These are phyloP conservation scores for Crotalaria pallida DNA, from an alignment of 306 rosid genomes.

Conservation along the genomic window DNA sequence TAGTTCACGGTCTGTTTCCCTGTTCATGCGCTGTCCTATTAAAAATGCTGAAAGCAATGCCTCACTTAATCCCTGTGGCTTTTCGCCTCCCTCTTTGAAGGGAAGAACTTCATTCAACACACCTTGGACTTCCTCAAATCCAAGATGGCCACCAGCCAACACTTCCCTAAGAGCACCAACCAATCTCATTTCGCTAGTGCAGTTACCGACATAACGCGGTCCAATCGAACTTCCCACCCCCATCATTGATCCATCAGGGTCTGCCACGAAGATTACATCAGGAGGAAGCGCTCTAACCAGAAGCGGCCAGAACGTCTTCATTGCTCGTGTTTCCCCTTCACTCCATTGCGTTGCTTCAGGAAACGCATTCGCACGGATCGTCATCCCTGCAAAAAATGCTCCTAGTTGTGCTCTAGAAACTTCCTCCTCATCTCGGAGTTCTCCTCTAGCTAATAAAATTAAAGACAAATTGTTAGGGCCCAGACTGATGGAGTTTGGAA, in stretches of 20 bases:
- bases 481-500: too few relatives aligned
- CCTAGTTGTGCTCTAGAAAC: slow-evolving; percentile 90
- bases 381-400: slow-evolving; percentile 92
- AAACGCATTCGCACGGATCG: slow-evolving; percentile 84
- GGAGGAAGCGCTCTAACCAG: slow-evolving; percentile 74
- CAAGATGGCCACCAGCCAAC: slow-evolving; percentile 92
- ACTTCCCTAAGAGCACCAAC: slow-evolving; percentile 94
- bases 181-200: slow-evolving; percentile 78
- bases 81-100: slow-evolving; percentile 30
- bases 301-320: slow-evolving; percentile 79
- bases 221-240: slow-evolving; percentile 77
- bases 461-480: too few relatives aligned
- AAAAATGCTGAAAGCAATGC: slow-evolving; percentile 88
- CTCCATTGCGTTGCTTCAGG: slow-evolving; percentile 98
- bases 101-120: slow-evolving; percentile 80
- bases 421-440: slow-evolving; percentile 54
- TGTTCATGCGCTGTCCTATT: slow-evolving; percentile 96
- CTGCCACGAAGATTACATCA: slow-evolving; percentile 79
- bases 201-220: slow-evolving; percentile 66
- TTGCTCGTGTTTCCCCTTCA: slow-evolving; percentile 85
- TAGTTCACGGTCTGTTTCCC: slow-evolving; percentile 89
- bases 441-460: slow-evolving; percentile 63
- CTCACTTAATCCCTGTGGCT: slow-evolving; percentile 55
- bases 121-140: slow-evolving; percentile 94
- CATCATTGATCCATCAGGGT: slow-evolving; percentile 88